Base-by-base conservation (phyloP, 2,329 filamentous ascomycete species). In the Aspergillus flavus region DNA sequence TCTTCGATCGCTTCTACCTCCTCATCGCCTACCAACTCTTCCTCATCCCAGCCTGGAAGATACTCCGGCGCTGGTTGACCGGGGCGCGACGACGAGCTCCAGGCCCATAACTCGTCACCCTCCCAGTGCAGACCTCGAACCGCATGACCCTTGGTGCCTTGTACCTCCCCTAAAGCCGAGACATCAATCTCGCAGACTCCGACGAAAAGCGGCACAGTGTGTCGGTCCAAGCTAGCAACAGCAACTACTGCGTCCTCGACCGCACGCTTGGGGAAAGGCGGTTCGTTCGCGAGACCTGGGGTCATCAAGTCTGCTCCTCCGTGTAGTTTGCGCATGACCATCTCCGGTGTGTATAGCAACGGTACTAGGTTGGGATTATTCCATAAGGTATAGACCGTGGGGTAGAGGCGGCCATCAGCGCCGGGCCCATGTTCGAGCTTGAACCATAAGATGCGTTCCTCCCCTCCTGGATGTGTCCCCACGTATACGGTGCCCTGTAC, bases 301-400 rank as follows among this genome's bases (percentile, higher is more conserved):
- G 85, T 89, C 89, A 91, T 91, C 55, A 91, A 78, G 74, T 90
- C 88, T 23, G 89, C 88, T 4, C 89, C 89, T 9, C 84, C 83
- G 62, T 85, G 85, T 10, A 91, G 77, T 75, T 90, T 90, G 64
- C 84, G 81, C 71, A 90, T 84, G 28, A 87, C 82, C 56, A 81
- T 70, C 11, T 82, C 80, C 4, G 86, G 87, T 0, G 89, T 90
- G 68, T 89, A 84, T n/a, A 91, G 80, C 36, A 91, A 74, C 0
- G 89, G 87, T 0, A 90, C 77, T 16, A 91, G 77, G 34, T 81
- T 79, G 3, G 87, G 82, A 68, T 89, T 87, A 61, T 84, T 82
- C 89, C 89, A 91, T 63, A 91, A 76, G 1, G 88, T 89, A 72
- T 91, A 91, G 3, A 90, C 87, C 53, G 82, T 80, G 5, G 80